Percentiles rank a stretch among this genome's conserved stretches.
phyloP scores from a whole-genome alignment of 2,329 filamentous ascomycete genomes.

The Ceratocystis ficicola region DNA sequence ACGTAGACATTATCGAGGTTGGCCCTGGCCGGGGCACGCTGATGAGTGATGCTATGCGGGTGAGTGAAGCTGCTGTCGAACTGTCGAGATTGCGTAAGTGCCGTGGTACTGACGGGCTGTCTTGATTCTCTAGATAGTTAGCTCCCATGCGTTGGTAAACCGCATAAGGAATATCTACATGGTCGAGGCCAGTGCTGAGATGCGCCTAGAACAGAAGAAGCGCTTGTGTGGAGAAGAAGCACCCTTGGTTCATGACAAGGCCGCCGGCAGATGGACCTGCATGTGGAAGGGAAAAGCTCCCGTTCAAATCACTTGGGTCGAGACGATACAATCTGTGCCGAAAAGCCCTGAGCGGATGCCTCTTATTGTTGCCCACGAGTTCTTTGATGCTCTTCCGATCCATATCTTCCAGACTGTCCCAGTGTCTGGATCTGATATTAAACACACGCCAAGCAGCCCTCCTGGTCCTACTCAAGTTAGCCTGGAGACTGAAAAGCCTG shows the following conservation, averaged over 20 bases:
- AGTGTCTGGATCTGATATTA: slow-evolving; percentile 33
- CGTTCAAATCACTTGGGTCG: slow-evolving; percentile 75
- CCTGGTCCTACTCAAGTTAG: slow-evolving; percentile 27
- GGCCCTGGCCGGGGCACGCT: slow-evolving; percentile 88
- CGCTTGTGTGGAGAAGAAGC: slow-evolving; percentile 65
- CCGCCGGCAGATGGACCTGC: slow-evolving; percentile 1
- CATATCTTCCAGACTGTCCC: slow-evolving; percentile 77
- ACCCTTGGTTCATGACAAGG: slow-evolving; percentile 38
- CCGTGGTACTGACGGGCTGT: neutral
- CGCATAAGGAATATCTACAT: slow-evolving; percentile 80
- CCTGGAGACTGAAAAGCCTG: slow-evolving; percentile 30
- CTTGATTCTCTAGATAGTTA: slow-evolving; percentile 52
- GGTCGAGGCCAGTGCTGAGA: slow-evolving; percentile 77
- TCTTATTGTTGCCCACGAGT: slow-evolving; percentile 93
- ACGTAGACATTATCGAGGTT: slow-evolving; percentile 81
- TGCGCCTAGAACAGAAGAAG: slow-evolving; percentile 65
- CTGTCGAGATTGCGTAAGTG: no score
- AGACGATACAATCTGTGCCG: slow-evolving; percentile 75
- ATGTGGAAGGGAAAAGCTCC: slow-evolving; percentile 31
- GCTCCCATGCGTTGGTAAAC: slow-evolving; percentile 67
- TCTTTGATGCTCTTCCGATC: slow-evolving; percentile 95
- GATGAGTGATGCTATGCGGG: slow-evolving; percentile 91
- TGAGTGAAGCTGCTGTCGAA: slow-evolving; percentile 33
- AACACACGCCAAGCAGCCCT: slow-evolving; percentile 27
- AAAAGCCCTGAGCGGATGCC: slow-evolving; percentile 52